A percentile compares a stretch with the other conserved stretches of the same genome.
phyloP scores from a whole-genome alignment of 1,284 basidiomycete genomes.

The Ganoderma sinense region DNA sequence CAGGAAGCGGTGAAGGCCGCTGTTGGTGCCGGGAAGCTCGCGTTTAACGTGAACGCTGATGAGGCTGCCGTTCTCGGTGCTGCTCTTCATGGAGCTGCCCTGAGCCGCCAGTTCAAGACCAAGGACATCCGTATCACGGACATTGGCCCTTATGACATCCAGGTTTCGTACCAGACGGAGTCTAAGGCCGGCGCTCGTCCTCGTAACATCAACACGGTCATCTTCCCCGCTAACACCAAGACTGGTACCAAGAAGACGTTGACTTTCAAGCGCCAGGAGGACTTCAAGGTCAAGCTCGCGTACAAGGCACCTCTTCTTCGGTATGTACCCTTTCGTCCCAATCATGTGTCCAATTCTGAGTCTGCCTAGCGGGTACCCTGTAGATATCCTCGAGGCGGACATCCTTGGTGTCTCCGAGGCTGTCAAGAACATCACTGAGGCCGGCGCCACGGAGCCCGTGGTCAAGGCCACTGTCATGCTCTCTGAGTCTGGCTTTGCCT shows the following conservation, averaged over 20 bases:
- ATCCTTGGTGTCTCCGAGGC: conserved; percentile 76
- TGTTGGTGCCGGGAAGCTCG: conserved; percentile 86
- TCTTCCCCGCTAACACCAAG: conserved; percentile 82
- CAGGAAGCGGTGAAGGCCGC: conserved; percentile 81
- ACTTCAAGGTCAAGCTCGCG: conserved; percentile 77
- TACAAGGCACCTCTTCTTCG: conserved; percentile 68
- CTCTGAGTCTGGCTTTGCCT: conserved; percentile 86
- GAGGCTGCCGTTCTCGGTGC: conserved; percentile 97
- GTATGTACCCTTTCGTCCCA: conserved; percentile 48
- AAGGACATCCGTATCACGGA: conserved; percentile 92
- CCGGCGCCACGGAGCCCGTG: conserved; percentile 73
- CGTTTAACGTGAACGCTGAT: conserved; percentile 96
- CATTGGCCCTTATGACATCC: conserved; percentile 74
- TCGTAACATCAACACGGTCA: conserved; percentile 72
- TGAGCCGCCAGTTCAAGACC: conserved; percentile 94
- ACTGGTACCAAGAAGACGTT: conserved; percentile 84
- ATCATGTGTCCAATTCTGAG: background rate
- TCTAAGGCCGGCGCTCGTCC: conserved; percentile 56
- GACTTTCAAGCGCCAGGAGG: conserved; percentile 82
- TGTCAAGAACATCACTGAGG: conserved; percentile 76
- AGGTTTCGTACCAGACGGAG: conserved; percentile 78
- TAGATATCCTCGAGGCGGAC: conserved; percentile 72
- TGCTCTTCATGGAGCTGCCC: conserved; percentile 90
- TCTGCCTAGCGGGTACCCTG: conserved; percentile 64
- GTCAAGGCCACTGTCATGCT: conserved; percentile 84